Percentiles rank a stretch among this genome's conserved stretches.
These are phyloP conservation scores for Anthracocystis walkeri DNA, from an alignment of 1,284 basidiomycete genomes.

Conservation along the genomic window DNA sequence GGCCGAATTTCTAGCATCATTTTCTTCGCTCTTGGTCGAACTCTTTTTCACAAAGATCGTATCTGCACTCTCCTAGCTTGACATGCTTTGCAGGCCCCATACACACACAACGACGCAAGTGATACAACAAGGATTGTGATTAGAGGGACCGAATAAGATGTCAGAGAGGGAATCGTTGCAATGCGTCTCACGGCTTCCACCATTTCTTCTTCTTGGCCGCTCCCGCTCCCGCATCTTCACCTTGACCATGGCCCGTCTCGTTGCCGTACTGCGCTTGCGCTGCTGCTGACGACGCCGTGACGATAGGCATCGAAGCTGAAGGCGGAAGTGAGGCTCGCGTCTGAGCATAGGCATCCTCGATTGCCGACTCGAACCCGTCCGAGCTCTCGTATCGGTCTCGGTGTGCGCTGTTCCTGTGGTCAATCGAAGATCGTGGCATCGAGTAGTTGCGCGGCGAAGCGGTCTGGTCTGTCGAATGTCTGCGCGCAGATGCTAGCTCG, in stretches of 20 bases:
- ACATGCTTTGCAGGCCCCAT: not conserved
- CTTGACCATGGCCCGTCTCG: not conserved
- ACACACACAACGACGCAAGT: not conserved
- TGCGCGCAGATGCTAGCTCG: conserved; percentile 6
- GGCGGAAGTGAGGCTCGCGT: conserved; percentile 28
- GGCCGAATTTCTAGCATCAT: too few relatives aligned
- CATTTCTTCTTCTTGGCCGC: conserved; percentile 38
- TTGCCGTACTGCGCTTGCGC: conserved; percentile 1
- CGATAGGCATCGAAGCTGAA: conserved; percentile 24
- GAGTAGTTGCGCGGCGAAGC: conserved; percentile 31
- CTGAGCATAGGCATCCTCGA: conserved; percentile 37
- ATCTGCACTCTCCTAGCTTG: too few relatives aligned
- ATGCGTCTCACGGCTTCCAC: conserved; percentile 24
- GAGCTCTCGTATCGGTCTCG: conserved; percentile 20
- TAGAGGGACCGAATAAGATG: not conserved
- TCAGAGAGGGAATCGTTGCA: not conserved
- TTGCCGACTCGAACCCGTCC: conserved; percentile 22
- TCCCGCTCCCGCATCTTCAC: conserved; percentile 7
- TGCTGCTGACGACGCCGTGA: conserved; percentile 5
- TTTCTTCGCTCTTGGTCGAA: too few relatives aligned
- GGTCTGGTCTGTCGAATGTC: conserved; percentile 18
- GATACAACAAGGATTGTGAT: not conserved
- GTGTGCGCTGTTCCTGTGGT: not conserved
- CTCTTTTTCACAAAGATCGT: too few relatives aligned
- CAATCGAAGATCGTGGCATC: conserved; percentile 17